Percentiles rank a stretch among this genome's conserved stretches.
Evolutionary conservation across 306 rosid species (phyloP).

Genomic region (Psophocarpus tetragonolobus): DNA sequence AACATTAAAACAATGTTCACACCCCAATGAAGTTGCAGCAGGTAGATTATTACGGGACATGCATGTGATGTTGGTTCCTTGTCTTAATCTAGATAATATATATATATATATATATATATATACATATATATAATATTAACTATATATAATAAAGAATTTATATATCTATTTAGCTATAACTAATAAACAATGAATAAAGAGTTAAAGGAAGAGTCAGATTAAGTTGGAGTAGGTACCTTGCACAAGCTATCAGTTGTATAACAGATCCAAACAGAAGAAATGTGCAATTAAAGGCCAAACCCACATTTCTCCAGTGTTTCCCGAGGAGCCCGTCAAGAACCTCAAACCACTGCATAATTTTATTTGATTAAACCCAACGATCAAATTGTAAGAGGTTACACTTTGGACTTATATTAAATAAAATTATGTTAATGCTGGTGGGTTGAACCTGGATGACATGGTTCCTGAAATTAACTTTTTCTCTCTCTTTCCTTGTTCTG

Average conservation of each 20-base stretch:
- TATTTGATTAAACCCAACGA: neutral
- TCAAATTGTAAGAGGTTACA: neutral
- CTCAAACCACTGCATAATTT: slow-evolving; percentile 78
- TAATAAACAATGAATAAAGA: slow-evolving; percentile 30
- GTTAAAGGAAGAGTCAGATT: slow-evolving; percentile 30
- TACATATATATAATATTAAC: too few relatives aligned
- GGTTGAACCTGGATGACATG: slow-evolving; percentile 86
- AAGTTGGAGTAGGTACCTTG: slow-evolving; percentile 58
- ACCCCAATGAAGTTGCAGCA: slow-evolving; percentile 27
- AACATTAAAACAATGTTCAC: slow-evolving; percentile 10
- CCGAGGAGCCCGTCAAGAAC: slow-evolving; percentile 98
- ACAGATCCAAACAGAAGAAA: slow-evolving; percentile 99
- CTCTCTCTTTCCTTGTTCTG: slow-evolving; percentile 96
- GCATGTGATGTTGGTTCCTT: slow-evolving; percentile 39
- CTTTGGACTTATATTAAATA: neutral
- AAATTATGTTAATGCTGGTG: neutral
- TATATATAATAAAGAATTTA: neutral
- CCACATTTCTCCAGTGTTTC: slow-evolving; percentile 98
- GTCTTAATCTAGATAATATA: neutral
- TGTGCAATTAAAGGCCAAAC: slow-evolving; percentile 96
- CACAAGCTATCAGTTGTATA: slow-evolving; percentile 98
- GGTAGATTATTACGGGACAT: slow-evolving; percentile 23
- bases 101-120: too few relatives aligned
- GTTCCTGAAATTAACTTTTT: slow-evolving; percentile 90
- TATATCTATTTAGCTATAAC: neutral